Conservation (phyloP, 805 yeast genomes). For the Candida xyloterini region DNA sequence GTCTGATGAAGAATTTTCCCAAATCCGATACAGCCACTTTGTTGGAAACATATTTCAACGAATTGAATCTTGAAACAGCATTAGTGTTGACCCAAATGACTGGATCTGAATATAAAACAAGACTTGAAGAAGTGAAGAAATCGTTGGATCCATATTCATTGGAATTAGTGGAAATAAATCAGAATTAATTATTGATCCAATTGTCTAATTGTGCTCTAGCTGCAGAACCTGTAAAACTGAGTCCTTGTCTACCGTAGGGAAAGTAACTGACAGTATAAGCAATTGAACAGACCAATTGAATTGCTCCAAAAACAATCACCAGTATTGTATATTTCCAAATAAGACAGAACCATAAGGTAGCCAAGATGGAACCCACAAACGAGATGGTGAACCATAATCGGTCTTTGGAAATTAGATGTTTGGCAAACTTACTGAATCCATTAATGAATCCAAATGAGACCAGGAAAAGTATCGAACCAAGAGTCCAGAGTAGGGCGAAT, state of each 20-base stretch:
- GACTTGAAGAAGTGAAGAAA: constrained; percentile 8
- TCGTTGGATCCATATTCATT: constrained; percentile 6
- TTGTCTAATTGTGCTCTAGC: constrained; percentile 35
- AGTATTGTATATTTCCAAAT: constrained; percentile 61
- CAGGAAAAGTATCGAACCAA: constrained; percentile 80
- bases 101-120: constrained; percentile 9
- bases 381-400: constrained; percentile 71
- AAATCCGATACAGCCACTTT: constrained; percentile 13
- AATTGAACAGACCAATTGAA: constrained; percentile 76
- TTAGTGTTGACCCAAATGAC: constrained; percentile 14
- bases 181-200: constrained; percentile 25
- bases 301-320: constrained; percentile 63
- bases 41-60: constrained; percentile 17
- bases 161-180: constrained; percentile 5
- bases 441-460: constrained; percentile 82
- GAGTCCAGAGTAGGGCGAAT: constrained; percentile 80
- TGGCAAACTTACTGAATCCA: constrained; percentile 72
- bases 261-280: constrained; percentile 86
- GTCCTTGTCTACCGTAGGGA: constrained; percentile 82
- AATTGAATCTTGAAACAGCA: constrained; percentile 17
- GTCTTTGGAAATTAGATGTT: constrained; percentile 65
- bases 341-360: constrained; percentile 71
- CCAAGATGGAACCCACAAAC: constrained; percentile 69
- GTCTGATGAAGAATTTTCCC: constrained; percentile 23
- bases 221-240: constrained; percentile 53